Conservation (phyloP, 805 yeast species). For the Candida dendrica region DNA sequence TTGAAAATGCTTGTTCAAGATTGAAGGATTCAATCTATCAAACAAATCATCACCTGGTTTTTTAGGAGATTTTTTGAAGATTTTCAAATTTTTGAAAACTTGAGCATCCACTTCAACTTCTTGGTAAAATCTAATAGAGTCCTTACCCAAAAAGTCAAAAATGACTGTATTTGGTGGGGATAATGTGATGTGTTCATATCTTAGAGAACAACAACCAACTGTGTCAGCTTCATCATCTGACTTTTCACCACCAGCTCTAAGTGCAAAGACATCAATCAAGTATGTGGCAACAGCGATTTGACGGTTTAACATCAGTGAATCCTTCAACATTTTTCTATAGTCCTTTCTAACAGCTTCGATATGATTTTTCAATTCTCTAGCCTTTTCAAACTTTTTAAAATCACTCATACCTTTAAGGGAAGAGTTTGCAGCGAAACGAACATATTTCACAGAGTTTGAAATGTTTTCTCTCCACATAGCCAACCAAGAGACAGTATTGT, state of each 20-base stretch:
- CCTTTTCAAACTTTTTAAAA: constrained; percentile 87
- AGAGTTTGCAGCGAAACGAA: constrained; percentile 84
- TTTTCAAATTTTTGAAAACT: constrained; percentile 80
- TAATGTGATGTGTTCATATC: constrained; percentile 83
- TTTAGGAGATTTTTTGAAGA: constrained; percentile 86
- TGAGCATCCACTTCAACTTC: constrained; percentile 90
- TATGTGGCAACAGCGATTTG: constrained; percentile 94
- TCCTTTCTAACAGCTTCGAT: constrained; percentile 69
- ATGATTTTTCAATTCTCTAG: constrained; percentile 72
- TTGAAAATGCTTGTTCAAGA: constrained; percentile 81
- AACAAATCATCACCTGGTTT: constrained; percentile 88
- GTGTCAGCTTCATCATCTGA: constrained; percentile 97
- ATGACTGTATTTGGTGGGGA: constrained; percentile 80
- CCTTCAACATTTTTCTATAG: constrained; percentile 62
- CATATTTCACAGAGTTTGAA: constrained; percentile 77
- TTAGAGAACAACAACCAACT: constrained; percentile 92
- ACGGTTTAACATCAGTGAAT: constrained; percentile 72
- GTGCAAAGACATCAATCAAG: constrained; percentile 84
- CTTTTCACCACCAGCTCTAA: constrained; percentile 97
- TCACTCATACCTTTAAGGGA: constrained; percentile 89
- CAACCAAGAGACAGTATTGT: constrained; percentile 87
- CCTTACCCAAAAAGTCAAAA: constrained; percentile 93
- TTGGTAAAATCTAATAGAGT: constrained; percentile 85
- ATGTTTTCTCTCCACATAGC: constrained; percentile 97
- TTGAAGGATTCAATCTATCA: constrained; percentile 79